These are phyloP conservation scores for Cynanchum wilfordii DNA, from an alignment of 257 asterid genomes.

Conservation along the genomic window DNA sequence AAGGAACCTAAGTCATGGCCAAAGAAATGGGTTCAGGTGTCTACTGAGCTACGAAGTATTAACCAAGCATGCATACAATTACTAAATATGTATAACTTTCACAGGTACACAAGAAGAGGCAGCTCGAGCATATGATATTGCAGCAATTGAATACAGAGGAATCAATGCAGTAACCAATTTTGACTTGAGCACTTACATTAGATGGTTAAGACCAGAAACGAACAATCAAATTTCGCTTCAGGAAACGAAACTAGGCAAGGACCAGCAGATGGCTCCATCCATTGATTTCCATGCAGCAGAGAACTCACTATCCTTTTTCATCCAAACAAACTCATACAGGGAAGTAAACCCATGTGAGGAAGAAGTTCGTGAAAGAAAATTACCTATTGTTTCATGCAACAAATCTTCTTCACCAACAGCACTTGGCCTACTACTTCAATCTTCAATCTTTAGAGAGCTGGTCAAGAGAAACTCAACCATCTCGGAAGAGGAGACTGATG, in stretches of 20 bases:
- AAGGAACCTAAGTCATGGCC: neutral
- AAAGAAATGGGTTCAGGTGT: neutral
- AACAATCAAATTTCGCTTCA: constrained; percentile 18
- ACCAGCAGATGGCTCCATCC: constrained; percentile 19
- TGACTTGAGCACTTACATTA: constrained; percentile 32
- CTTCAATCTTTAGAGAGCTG: constrained; percentile 51
- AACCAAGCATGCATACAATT: neutral
- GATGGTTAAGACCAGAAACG: constrained; percentile 27
- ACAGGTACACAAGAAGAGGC: constrained; percentile 44
- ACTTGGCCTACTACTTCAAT: constrained; percentile 48
- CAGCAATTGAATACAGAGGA: constrained; percentile 42
- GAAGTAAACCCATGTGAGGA: constrained; percentile 25
- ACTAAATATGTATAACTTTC: neutral
- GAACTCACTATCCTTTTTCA: constrained; percentile 24
- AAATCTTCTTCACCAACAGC: constrained; percentile 53
- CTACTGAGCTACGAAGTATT: neutral
- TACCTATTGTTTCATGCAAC: constrained; percentile 29
- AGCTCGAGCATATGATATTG: constrained; percentile 42
- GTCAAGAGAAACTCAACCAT: constrained; percentile 43
- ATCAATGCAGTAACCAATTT: constrained; percentile 36
- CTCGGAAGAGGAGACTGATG: constrained; percentile 34
- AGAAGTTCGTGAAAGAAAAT: constrained; percentile 26
- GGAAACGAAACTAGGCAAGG: constrained; percentile 24
- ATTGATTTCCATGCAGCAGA: constrained; percentile 22
- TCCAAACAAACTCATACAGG: constrained; percentile 29